phyloP scores from a whole-genome alignment of 768 basidiomycete genomes.

The Tephrocybe sp. region DNA sequence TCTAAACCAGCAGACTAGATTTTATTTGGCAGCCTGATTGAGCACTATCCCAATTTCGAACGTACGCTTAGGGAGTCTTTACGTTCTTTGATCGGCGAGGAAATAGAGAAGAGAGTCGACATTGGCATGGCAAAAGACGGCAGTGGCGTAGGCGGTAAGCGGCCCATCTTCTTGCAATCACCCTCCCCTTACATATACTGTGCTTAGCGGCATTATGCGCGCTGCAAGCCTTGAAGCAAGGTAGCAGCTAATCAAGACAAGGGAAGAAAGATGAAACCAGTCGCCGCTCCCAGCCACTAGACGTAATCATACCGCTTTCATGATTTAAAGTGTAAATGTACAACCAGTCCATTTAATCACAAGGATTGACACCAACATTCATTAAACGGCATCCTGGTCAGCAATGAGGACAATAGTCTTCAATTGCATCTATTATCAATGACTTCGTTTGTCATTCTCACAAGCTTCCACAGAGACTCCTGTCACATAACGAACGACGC shows the following conservation, averaged over 20 bases:
- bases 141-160: conserved; percentile 93
- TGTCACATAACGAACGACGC: too few relatives aligned
- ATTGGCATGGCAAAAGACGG: conserved; percentile 97
- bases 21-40: conserved; percentile 64
- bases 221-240: conserved; percentile 72
- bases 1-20: neutral
- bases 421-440: too few relatives aligned
- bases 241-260: conserved; percentile 13
- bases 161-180: conserved; percentile 7
- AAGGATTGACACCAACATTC: neutral
- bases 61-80: conserved; percentile 73
- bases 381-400: too few relatives aligned
- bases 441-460: too few relatives aligned
- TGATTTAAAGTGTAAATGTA: conserved; percentile 6
- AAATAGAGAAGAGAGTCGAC: conserved; percentile 76
- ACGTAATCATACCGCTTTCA: too few relatives aligned
- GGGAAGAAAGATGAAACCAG: neutral
- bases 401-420: too few relatives aligned
- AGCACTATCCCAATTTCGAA: conserved; percentile 91
- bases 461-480: too few relatives aligned
- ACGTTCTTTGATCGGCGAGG: conserved; percentile 71
- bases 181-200: neutral
- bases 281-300: too few relatives aligned
- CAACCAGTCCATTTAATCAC: neutral
- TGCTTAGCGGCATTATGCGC: conserved; percentile 82